Percentiles rank a stretch among this genome's conserved stretches.
Conservation (phyloP, 2,329 filamentous ascomycete genomes). For the Penicillium glabrum region DNA sequence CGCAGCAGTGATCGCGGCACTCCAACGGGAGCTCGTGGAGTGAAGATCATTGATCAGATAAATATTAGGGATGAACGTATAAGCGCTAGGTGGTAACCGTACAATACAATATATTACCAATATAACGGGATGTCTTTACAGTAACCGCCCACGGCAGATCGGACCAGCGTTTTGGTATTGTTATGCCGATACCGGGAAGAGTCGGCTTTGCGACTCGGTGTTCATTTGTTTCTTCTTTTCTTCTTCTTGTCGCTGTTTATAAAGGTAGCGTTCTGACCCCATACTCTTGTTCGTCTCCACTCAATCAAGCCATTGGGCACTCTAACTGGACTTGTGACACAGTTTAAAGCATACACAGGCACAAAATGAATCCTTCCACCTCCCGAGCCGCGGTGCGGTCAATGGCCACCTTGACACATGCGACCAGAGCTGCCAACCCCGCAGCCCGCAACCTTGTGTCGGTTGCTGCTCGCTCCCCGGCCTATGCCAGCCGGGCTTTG, state of each 20-base stretch:
- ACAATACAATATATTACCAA: conserved; percentile 7
- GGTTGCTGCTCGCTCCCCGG: conserved; percentile 30
- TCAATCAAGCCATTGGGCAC: conserved; percentile 14
- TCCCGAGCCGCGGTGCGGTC: conserved; percentile 41
- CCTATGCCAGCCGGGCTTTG: conserved; percentile 27
- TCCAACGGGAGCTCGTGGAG: conserved; percentile 24
- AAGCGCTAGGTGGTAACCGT: conserved; percentile 8
- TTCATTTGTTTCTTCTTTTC: conserved; percentile 8
- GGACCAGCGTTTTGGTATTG: neutral
- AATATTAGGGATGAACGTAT: conserved; percentile 11
- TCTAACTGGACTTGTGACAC: conserved; percentile 6
- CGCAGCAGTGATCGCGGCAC: conserved; percentile 27
- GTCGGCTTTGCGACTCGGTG: conserved; percentile 21
- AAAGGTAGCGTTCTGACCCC: conserved; percentile 5
- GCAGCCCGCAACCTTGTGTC: conserved; percentile 33
- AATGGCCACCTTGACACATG: conserved; percentile 38
- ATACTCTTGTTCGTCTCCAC: conserved; percentile 6
- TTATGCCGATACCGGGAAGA: conserved; percentile 29
- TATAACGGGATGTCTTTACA: conserved; percentile 1
- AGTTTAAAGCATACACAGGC: conserved; percentile 8
- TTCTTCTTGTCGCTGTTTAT: conserved; percentile 13
- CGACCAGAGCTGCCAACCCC: conserved; percentile 34
- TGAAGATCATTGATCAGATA: conserved; percentile 1
- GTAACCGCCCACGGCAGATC: neutral
- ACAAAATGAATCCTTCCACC: conserved; percentile 33